phyloP scores from a whole-genome alignment of 495 filamentous ascomycete species.

The Penicillium bovifimosum region DNA sequence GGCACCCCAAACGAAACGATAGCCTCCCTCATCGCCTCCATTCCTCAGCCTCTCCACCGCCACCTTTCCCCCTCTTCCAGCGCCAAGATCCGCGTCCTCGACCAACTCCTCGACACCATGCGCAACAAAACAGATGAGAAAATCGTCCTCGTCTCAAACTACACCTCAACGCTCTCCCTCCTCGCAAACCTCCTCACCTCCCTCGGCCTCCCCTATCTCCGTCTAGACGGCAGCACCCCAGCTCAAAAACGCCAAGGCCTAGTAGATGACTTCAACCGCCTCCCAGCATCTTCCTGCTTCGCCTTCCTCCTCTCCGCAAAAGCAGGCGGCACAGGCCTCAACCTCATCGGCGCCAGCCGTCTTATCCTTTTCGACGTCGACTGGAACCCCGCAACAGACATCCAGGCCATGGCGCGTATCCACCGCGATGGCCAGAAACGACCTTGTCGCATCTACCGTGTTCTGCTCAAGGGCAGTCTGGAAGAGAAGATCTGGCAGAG shows the following conservation, averaged over 20 bases:
- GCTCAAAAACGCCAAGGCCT: conserved; percentile 63
- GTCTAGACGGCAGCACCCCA: conserved; percentile 70
- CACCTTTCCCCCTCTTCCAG: conserved; percentile 55
- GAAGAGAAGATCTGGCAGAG: conserved; percentile 84
- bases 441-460: conserved; percentile 66
- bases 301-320: conserved; percentile 80
- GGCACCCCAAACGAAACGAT: conserved; percentile 35
- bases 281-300: conserved; percentile 50
- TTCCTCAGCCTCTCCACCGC: conserved; percentile 55
- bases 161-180: conserved; percentile 70
- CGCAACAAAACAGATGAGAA: conserved; percentile 62
- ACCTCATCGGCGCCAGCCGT: conserved; percentile 71
- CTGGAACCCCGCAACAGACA: conserved; percentile 78
- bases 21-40: conserved; percentile 47
- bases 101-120: conserved; percentile 60
- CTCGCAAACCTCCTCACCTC: conserved; percentile 59
- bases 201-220: conserved; percentile 59
- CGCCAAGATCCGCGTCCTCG: conserved; percentile 67
- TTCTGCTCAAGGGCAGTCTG: conserved; percentile 65
- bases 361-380: conserved; percentile 76
- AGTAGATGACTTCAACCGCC: conserved; percentile 72
- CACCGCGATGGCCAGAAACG: conserved; percentile 73
- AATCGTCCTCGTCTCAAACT: conserved; percentile 77
- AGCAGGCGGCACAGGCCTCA: conserved; percentile 69
- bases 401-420: conserved; percentile 82